Percentiles rank a stretch among this genome's conserved stretches.
Conservation (phyloP, 2,329 filamentous ascomycete species). For the Botrytis tulipae region DNA sequence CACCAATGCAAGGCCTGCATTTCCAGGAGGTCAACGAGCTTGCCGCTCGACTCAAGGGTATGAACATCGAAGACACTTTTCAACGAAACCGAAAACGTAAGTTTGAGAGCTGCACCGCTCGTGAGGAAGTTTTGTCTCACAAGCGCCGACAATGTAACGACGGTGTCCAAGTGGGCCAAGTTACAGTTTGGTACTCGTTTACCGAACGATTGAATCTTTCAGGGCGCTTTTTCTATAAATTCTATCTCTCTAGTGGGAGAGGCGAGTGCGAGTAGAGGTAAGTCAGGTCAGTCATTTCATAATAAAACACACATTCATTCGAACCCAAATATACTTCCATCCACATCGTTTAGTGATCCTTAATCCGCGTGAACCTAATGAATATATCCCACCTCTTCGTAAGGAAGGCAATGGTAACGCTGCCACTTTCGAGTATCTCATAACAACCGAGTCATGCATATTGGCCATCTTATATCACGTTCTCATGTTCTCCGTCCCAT, state of each 20-base stretch:
- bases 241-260: not conserved
- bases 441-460: not conserved
- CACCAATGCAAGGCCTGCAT: not conserved
- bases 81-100: not conserved
- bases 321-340: not conserved
- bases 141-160: not conserved
- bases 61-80: not conserved
- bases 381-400: no score
- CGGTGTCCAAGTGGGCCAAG: not conserved
- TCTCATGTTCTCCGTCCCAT: not conserved
- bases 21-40: not conserved
- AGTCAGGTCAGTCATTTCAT: not conserved
- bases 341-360: not conserved
- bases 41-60: not conserved
- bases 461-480: not conserved
- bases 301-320: not conserved
- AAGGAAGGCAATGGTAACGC: not conserved
- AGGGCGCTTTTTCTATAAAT: not conserved
- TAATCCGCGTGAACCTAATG: not conserved
- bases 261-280: no score
- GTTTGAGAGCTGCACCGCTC: no score
- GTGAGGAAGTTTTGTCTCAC: not conserved
- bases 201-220: not conserved
- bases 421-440: not conserved
- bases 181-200: no score